Conservation (phyloP, 495 filamentous ascomycete species). For the Talaromyces wortmannii region DNA sequence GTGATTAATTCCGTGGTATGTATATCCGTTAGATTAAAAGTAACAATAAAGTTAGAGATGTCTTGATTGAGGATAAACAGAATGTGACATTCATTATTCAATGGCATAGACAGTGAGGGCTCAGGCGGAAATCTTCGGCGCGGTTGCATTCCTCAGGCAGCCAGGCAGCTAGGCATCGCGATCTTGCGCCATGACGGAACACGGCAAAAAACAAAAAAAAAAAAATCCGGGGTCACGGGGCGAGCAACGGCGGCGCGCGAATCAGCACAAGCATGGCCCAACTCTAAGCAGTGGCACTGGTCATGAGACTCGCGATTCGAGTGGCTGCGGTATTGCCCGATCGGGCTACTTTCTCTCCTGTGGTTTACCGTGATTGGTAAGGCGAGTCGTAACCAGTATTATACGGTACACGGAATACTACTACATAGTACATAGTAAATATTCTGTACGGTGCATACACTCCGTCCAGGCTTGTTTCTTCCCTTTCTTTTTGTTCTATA, state of each 20-base stretch:
- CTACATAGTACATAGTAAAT: neutral
- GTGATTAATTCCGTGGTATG: no score
- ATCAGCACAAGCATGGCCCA: no score
- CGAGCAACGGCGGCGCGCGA: neutral
- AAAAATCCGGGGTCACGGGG: constrained; percentile 3
- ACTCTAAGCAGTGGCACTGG: neutral
- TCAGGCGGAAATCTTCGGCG: no score
- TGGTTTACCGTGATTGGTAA: neutral
- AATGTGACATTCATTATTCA: no score
- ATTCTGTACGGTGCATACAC: neutral
- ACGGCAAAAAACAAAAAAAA: neutral
- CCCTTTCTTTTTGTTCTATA: no score
- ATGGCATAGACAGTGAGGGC: no score
- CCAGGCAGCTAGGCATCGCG: neutral
- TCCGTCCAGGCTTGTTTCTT: no score
- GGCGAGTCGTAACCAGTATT: neutral
- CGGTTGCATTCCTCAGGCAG: neutral
- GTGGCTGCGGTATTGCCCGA: neutral
- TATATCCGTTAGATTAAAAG: no score
- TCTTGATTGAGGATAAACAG: no score
- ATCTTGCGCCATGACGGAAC: neutral
- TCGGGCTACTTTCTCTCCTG: neutral
- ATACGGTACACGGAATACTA: no score
- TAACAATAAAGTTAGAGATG: no score
- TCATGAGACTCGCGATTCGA: neutral